A percentile compares a stretch with the other conserved stretches of the same genome.
phyloP scores from a whole-genome alignment of 371 early-diverging fungal species.

The Catenaria anguillulae region DNA sequence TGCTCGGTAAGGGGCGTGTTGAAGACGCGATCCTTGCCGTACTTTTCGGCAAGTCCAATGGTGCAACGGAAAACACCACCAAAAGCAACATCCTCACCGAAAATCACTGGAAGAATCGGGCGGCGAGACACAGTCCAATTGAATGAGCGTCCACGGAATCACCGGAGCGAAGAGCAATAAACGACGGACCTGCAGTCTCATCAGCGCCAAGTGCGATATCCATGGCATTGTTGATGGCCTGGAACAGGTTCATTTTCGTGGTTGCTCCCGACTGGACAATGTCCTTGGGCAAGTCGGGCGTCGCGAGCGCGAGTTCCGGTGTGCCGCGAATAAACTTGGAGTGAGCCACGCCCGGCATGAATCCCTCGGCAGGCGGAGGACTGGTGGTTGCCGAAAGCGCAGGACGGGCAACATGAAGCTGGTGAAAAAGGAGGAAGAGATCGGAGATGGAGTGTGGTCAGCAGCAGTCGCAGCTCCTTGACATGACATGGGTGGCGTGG shows the following conservation, averaged over 20 bases:
- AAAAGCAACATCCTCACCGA: slow-evolving; percentile 97
- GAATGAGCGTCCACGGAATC: not conserved
- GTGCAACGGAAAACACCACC: slow-evolving; percentile 96
- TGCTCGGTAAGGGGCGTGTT: slow-evolving; percentile 94
- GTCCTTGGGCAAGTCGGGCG: slow-evolving; percentile 41
- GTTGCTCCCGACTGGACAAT: slow-evolving; percentile 31
- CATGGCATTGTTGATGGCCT: slow-evolving; percentile 89
- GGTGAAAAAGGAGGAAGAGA: too few relatives aligned
- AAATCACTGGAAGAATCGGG: too few relatives aligned
- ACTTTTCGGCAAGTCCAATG: slow-evolving; percentile 76
- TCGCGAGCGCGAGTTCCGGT: slow-evolving; percentile 52
- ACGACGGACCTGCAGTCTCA: slow-evolving; percentile 63
- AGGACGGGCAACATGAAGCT: too few relatives aligned
- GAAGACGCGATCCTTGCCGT: slow-evolving; percentile 84
- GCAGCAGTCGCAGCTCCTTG: too few relatives aligned
- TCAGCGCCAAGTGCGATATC: slow-evolving; percentile 73
- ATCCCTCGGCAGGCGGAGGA: slow-evolving; percentile 66
- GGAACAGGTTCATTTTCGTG: slow-evolving; percentile 83
- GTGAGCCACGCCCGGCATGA: slow-evolving; percentile 57
- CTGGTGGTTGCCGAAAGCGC: too few relatives aligned
- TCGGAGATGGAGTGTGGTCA: too few relatives aligned
- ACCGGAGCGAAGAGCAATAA: not conserved
- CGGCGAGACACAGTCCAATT: not conserved
- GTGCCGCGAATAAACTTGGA: slow-evolving; percentile 54
- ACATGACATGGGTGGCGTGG: too few relatives aligned